Percentiles rank a stretch among this genome's conserved stretches.
Evolutionary conservation across 768 basidiomycete genomes (phyloP).

Genomic region (Xanthoconium stramineum): DNA sequence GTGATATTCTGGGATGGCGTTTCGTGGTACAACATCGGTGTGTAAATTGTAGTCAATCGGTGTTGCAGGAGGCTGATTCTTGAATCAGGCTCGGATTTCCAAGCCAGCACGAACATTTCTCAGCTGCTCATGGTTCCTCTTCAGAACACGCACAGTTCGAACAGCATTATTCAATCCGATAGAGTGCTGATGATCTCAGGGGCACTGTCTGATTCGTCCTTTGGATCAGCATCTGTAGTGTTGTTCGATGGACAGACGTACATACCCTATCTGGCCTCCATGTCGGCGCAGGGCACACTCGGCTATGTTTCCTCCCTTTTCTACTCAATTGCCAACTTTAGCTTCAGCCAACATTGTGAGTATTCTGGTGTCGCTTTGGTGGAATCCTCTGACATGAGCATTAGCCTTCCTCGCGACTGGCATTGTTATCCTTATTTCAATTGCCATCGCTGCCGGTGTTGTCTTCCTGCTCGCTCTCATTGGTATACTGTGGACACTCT

Average conservation of each 20-base stretch:
- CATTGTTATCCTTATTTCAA: constrained; percentile 93
- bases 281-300: constrained; percentile 58
- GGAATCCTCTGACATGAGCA: constrained; percentile 4
- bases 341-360: constrained; percentile 70
- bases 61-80: not conserved
- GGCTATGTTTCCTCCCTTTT: constrained; percentile 79
- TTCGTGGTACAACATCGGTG: constrained; percentile 69
- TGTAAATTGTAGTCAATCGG: constrained; percentile 9
- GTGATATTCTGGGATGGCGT: constrained; percentile 82
- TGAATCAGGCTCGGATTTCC: constrained; percentile 50
- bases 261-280: constrained; percentile 78
- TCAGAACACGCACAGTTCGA: constrained; percentile 66
- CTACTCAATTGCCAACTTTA: constrained; percentile 75
- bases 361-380: constrained; percentile 9
- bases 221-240: constrained; percentile 79
- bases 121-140: constrained; percentile 92
- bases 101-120: constrained; percentile 61
- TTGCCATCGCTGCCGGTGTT: constrained; percentile 93
- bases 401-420: constrained; percentile 87
- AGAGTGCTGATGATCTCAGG: constrained; percentile 92
- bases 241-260: constrained; percentile 82
- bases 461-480: constrained; percentile 84
- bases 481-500: constrained; percentile 87
- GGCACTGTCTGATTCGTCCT: constrained; percentile 58
- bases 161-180: constrained; percentile 73